Conservation (phyloP, 768 basidiomycete species). For the Pleurotus giganteus region DNA sequence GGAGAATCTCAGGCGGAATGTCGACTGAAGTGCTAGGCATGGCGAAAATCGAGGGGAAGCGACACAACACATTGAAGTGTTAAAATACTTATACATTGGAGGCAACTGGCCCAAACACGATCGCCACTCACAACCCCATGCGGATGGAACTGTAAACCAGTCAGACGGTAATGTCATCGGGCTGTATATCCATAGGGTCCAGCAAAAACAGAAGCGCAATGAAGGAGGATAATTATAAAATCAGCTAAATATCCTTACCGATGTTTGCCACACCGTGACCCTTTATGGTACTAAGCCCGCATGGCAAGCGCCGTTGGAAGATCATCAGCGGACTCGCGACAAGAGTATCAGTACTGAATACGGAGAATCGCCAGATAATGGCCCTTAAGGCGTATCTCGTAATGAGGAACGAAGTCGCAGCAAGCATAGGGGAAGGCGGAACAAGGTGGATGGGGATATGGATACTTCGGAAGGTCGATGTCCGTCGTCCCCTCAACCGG, state of each 20-base stretch:
- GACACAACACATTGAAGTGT: constrained; percentile 5
- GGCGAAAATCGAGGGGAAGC: constrained; percentile 15
- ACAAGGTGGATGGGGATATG: too few species aligned
- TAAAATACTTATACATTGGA: neutral
- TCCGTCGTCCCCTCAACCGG: too few species aligned
- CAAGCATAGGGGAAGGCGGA: neutral
- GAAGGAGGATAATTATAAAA: neutral
- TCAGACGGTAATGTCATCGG: neutral
- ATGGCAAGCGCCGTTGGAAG: neutral
- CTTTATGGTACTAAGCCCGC: neutral
- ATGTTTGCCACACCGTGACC: neutral
- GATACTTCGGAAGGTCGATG: too few species aligned
- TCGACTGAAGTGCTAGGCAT: constrained; percentile 32
- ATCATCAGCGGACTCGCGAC: neutral
- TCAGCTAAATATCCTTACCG: neutral
- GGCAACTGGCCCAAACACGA: neutral
- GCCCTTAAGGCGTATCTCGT: neutral
- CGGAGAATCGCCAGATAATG: neutral
- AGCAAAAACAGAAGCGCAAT: neutral
- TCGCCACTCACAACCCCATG: constrained; percentile 1
- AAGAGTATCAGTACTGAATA: neutral
- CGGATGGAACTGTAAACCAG: neutral
- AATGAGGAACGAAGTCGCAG: neutral
- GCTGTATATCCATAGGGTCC: neutral
- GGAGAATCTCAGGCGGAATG: constrained; percentile 31